Conservation (phyloP, 2,329 filamentous ascomycete genomes). For the Fusarium sororula region DNA sequence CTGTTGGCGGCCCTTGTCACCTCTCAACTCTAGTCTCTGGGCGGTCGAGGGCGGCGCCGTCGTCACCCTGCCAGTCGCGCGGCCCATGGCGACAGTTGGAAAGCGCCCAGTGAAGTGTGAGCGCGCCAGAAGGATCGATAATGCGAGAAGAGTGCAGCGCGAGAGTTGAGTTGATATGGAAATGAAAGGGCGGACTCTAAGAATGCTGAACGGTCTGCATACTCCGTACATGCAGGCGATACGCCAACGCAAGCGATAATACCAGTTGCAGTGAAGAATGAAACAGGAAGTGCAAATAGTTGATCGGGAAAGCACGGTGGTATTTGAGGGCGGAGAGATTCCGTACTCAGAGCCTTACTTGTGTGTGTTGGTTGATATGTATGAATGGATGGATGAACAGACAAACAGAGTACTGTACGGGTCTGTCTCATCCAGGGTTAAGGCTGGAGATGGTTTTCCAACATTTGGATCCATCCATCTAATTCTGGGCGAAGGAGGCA, state of each 20-base stretch:
- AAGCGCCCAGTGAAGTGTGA: slow-evolving; percentile 24
- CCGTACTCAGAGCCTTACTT: slow-evolving; percentile 4
- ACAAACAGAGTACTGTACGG: neutral
- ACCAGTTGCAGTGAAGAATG: slow-evolving; percentile 1
- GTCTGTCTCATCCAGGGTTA: slow-evolving; percentile 9
- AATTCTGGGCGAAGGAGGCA: neutral
- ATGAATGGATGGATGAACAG: neutral
- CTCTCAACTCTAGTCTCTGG: slow-evolving; percentile 28
- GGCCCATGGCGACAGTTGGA: slow-evolving; percentile 19
- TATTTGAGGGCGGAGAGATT: slow-evolving; percentile 15
- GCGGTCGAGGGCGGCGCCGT: slow-evolving; percentile 19
- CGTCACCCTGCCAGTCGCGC: slow-evolving; percentile 29
- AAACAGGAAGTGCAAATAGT: slow-evolving; percentile 7
- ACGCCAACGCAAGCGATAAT: slow-evolving; percentile 14
- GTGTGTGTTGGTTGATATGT: neutral
- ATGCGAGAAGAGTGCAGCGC: slow-evolving; percentile 2
- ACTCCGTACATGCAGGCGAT: neutral
- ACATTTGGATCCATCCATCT: slow-evolving; percentile 7
- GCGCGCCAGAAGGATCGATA: slow-evolving; percentile 28
- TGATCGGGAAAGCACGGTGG: neutral
- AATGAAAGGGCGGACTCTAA: neutral
- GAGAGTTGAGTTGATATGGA: neutral
- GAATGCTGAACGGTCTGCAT: neutral
- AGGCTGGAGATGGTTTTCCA: slow-evolving; percentile 3
- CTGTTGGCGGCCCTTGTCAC: slow-evolving; percentile 19